phyloP scores from a whole-genome alignment of 257 asterid genomes.

The Orobanche coerulescens region DNA sequence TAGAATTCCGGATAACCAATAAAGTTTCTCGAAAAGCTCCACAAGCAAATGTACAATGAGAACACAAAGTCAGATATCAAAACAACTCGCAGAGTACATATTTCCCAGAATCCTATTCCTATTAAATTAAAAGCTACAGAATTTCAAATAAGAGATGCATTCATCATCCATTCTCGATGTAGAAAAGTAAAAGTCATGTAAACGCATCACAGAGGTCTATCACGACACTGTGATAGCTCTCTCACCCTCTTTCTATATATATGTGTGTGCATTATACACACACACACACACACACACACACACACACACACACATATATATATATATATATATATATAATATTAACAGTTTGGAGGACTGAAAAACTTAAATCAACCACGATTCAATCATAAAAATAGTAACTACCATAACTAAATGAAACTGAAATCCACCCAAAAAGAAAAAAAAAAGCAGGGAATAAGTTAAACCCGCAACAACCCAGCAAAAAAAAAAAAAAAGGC shows the following conservation, averaged over 20 bases:
- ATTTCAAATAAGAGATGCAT: background rate
- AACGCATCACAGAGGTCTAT: slow-evolving; percentile 15
- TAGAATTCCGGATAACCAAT: background rate
- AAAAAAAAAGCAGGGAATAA: background rate
- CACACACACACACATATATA: too few species aligned
- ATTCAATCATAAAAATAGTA: slow-evolving; percentile 12
- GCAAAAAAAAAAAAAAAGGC: background rate
- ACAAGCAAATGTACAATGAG: background rate
- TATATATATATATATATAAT: too few species aligned
- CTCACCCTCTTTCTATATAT: too few species aligned
- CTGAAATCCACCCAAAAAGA: too few species aligned
- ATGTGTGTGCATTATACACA: too few species aligned
- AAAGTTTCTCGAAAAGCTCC: background rate
- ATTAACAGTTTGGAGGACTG: background rate
- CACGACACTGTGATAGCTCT: background rate
- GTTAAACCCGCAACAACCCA: background rate
- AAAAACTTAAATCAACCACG: background rate
- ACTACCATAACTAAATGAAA: background rate
- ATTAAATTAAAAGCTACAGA: background rate
- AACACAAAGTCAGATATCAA: background rate
- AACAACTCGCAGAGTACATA: background rate
- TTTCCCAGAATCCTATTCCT: background rate
- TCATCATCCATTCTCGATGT: background rate
- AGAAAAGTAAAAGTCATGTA: background rate
- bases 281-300: too few species aligned